phyloP scores from a whole-genome alignment of 2,329 filamentous ascomycete species.

The Fusarium sp. region DNA sequence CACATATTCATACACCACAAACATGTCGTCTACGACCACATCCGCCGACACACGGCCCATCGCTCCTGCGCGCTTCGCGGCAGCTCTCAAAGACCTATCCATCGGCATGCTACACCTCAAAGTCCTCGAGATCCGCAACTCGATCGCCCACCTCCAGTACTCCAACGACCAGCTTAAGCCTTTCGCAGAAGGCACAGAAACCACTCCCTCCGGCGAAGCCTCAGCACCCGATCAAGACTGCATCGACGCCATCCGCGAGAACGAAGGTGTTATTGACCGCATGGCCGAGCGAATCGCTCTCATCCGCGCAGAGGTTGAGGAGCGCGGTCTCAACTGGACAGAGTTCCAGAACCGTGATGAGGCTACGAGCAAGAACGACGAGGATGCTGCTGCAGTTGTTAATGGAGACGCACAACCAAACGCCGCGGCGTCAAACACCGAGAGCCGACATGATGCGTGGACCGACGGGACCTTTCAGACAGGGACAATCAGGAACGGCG shows the following conservation, averaged over 20 bases:
- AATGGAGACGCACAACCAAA: slow-evolving; percentile 35
- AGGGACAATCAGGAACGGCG: slow-evolving; percentile 66
- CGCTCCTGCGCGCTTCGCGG: slow-evolving; percentile 71
- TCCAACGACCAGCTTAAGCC: slow-evolving; percentile 79
- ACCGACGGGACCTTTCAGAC: slow-evolving; percentile 73
- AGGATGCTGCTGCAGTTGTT: slow-evolving; percentile 28
- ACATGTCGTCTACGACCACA: slow-evolving; percentile 65
- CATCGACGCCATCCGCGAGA: slow-evolving; percentile 79
- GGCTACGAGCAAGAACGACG: slow-evolving; percentile 50
- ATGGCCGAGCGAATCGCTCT: slow-evolving; percentile 75
- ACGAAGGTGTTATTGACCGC: slow-evolving; percentile 74
- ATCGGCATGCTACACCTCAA: slow-evolving; percentile 77
- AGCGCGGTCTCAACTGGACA: slow-evolving; percentile 66
- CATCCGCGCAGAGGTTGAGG: slow-evolving; percentile 73
- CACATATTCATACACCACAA: slow-evolving; percentile 3
- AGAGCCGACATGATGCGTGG: slow-evolving; percentile 62
- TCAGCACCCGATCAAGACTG: slow-evolving; percentile 73
- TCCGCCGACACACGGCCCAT: slow-evolving; percentile 74
- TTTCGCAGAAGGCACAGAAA: slow-evolving; percentile 67
- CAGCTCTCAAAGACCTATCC: slow-evolving; percentile 75
- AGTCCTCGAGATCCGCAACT: slow-evolving; percentile 80
- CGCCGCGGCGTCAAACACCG: slow-evolving; percentile 12
- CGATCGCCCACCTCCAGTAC: slow-evolving; percentile 77
- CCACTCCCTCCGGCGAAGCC: slow-evolving; percentile 44
- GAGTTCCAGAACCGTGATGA: slow-evolving; percentile 66